These are phyloP conservation scores for Trametopsis cervina DNA, from an alignment of 768 basidiomycete species.

Conservation along the genomic window DNA sequence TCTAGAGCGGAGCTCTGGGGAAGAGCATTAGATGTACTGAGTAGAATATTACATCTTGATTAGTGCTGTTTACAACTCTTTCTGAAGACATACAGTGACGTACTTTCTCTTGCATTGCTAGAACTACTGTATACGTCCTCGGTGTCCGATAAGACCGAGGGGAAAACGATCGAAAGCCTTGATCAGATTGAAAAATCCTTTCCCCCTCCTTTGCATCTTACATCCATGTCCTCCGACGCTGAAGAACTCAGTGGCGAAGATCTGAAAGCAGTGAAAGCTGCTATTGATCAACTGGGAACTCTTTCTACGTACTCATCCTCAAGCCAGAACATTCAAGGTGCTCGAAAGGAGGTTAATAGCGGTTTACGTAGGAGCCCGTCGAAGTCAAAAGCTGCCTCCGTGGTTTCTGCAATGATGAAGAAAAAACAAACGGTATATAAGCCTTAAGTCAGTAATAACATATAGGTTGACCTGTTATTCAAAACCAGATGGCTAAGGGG, in stretches of 20 bases:
- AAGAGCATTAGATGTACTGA: not conserved
- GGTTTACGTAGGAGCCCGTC: too few relatives aligned
- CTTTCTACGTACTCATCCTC: too few relatives aligned
- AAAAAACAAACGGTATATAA: not conserved
- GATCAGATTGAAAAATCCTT: too few relatives aligned
- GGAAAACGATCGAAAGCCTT: not conserved
- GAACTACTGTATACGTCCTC: not conserved
- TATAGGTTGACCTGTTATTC: not conserved
- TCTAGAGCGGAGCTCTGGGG: not conserved
- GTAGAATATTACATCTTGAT: not conserved
- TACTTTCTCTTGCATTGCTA: not conserved
- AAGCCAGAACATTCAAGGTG: too few relatives aligned
- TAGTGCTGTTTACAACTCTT: not conserved
- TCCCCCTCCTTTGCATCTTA: too few relatives aligned
- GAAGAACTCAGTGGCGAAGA: too few relatives aligned
- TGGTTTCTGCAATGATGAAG: not conserved
- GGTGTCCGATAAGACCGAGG: not conserved
- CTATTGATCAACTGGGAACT: too few relatives aligned
- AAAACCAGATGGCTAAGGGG: not conserved
- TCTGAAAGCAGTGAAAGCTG: too few relatives aligned
- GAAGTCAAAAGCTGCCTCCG: not conserved
- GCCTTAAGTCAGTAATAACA: not conserved
- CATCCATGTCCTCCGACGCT: too few relatives aligned
- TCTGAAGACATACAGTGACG: not conserved
- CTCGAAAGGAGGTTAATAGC: too few relatives aligned